These are phyloP conservation scores for Phytopythium chamaehyphon DNA, from an alignment of 352 stramenopile genomes.

Conservation along the genomic window DNA sequence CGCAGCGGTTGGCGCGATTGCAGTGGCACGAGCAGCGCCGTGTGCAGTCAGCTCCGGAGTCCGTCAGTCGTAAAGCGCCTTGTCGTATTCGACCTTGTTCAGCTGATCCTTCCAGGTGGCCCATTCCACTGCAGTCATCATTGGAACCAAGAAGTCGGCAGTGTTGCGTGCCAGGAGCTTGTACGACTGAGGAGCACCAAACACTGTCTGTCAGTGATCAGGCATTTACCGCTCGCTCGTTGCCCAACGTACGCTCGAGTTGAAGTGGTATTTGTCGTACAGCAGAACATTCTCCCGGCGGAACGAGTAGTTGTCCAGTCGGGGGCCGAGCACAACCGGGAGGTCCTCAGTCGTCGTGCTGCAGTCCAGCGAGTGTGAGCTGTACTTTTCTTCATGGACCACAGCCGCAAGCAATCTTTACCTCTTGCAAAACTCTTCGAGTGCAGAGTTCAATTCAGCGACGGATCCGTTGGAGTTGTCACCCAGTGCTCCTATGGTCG, in stretches of 20 bases:
- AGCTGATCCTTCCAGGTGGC: constrained; percentile 82
- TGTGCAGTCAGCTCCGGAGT: constrained; percentile 4
- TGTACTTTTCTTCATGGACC: too few relatives aligned
- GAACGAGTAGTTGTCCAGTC: constrained; percentile 74
- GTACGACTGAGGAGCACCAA: constrained; percentile 43
- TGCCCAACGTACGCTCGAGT: constrained; percentile 55
- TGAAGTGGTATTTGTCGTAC: constrained; percentile 81
- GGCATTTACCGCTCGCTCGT: neutral
- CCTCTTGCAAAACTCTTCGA: constrained; percentile 78
- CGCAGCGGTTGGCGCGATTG: neutral
- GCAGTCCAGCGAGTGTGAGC: neutral
- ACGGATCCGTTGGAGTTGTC: neutral
- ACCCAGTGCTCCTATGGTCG: constrained; percentile 35
- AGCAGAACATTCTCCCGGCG: constrained; percentile 46
- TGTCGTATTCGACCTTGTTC: constrained; percentile 68
- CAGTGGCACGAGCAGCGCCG: neutral
- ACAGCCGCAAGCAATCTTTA: constrained; percentile 9
- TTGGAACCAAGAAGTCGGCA: constrained; percentile 70
- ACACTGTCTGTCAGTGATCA: neutral
- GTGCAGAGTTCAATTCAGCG: constrained; percentile 51
- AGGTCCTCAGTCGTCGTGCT: constrained; percentile 65
- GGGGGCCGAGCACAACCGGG: constrained; percentile 62
- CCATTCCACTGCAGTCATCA: constrained; percentile 83
- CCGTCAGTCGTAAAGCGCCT: constrained; percentile 69
- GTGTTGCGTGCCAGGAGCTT: constrained; percentile 73